Conservation (phyloP, 2,329 filamentous ascomycete species). For the Gliomastix tumulicola region DNA sequence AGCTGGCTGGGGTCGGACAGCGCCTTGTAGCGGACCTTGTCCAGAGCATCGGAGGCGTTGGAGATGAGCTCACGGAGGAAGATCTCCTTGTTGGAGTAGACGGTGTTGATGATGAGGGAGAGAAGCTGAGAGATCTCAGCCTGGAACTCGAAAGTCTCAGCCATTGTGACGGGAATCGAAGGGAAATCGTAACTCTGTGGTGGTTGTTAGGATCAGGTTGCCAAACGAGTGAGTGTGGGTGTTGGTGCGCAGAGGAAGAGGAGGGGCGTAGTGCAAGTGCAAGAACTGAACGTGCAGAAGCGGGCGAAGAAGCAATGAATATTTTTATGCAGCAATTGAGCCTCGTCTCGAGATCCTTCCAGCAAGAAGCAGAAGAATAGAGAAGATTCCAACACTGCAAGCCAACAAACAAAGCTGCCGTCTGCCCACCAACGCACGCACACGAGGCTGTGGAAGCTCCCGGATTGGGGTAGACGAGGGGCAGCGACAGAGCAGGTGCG, state of each 20-base stretch:
- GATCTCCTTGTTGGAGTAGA: slow-evolving; percentile 99
- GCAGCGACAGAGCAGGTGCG: background rate
- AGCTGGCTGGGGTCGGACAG: slow-evolving; percentile 96
- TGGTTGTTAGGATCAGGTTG: background rate
- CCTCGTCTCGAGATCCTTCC: too few relatives aligned
- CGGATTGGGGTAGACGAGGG: background rate
- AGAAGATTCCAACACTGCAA: too few relatives aligned
- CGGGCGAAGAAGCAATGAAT: too few relatives aligned
- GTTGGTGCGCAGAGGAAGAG: slow-evolving; percentile 1
- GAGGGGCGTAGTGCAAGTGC: slow-evolving; percentile 3
- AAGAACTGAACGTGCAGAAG: background rate
- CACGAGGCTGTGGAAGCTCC: background rate
- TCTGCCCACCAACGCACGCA: too few relatives aligned
- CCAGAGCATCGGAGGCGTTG: slow-evolving; percentile 96
- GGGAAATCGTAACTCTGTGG: slow-evolving; percentile 18
- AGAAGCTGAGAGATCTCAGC: slow-evolving; percentile 99
- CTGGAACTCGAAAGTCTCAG: slow-evolving; percentile 99
- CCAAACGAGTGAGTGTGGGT: slow-evolving; percentile 1
- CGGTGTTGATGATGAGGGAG: slow-evolving; percentile 99
- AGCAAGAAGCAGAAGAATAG: too few relatives aligned
- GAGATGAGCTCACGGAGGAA: slow-evolving; percentile 98
- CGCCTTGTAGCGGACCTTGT: slow-evolving; percentile 99
- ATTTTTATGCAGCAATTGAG: too few relatives aligned
- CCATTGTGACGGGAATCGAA: slow-evolving; percentile 59
- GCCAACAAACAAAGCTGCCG: too few relatives aligned